Evolutionary conservation across 2,329 filamentous ascomycete genomes (phyloP).

Genomic region (Fulvia fulva): DNA sequence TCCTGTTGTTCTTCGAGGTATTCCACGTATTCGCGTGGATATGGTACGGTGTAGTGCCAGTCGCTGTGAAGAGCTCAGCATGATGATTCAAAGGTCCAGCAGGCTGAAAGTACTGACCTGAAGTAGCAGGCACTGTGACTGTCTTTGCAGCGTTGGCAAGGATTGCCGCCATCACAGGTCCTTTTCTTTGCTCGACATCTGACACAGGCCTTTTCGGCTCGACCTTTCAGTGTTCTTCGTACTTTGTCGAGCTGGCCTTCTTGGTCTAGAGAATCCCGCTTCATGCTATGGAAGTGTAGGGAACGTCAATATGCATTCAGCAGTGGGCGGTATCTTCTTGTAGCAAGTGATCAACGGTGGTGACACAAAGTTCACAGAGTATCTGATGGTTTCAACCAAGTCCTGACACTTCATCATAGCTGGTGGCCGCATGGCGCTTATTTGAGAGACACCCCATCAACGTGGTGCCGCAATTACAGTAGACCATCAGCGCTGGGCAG

Average conservation of each 20-base stretch:
- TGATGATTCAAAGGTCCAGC: background rate
- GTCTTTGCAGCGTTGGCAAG: slow-evolving; percentile 21
- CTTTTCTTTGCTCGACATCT: slow-evolving; percentile 24
- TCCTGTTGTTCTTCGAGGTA: slow-evolving; percentile 22
- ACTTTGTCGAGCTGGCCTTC: slow-evolving; percentile 19
- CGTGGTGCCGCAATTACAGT: background rate
- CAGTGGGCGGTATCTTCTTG: background rate
- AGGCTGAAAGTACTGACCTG: slow-evolving; percentile 10
- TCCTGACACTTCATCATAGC: background rate
- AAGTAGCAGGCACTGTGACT: slow-evolving; percentile 23
- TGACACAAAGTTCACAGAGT: background rate
- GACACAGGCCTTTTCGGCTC: slow-evolving; percentile 21
- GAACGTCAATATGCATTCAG: background rate
- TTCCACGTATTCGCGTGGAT: slow-evolving; percentile 22
- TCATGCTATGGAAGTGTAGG: slow-evolving; percentile 6
- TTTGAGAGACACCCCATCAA: background rate
- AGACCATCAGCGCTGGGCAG: background rate
- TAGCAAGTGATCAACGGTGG: background rate
- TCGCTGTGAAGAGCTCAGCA: slow-evolving; percentile 8
- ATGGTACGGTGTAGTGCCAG: slow-evolving; percentile 22
- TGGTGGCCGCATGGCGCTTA: background rate
- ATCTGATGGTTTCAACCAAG: background rate
- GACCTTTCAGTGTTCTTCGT: slow-evolving; percentile 17
- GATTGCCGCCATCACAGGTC: slow-evolving; percentile 20
- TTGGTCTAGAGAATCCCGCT: slow-evolving; percentile 13